Percentiles rank a stretch among this genome's conserved stretches.
Evolutionary conservation across 495 filamentous ascomycete genomes (phyloP).

Genomic region (Penicillium canariense): DNA sequence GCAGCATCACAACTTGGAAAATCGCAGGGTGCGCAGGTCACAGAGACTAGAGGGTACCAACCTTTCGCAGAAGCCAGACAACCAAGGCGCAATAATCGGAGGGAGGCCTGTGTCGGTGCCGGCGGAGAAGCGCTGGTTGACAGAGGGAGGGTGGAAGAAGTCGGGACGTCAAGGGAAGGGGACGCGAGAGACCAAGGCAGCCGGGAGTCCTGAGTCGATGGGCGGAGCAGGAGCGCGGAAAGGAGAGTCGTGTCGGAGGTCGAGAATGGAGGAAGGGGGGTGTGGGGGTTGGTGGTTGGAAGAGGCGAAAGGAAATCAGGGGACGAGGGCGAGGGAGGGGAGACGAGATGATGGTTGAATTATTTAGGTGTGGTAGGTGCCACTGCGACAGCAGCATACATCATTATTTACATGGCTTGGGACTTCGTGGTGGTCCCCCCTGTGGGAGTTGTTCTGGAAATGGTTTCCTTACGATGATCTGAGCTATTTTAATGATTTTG

Average conservation of each 20-base stretch:
- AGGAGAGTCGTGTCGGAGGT: conserved; percentile 1
- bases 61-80: not conserved
- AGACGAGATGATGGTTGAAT: conserved; percentile 11
- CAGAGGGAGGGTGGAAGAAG: not conserved
- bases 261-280: conserved; percentile 11
- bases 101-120: not conserved
- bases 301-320: no score
- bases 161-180: not conserved
- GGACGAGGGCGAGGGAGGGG: no score
- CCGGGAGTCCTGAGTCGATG: not conserved
- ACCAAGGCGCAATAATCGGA: not conserved
- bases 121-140: not conserved
- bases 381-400: conserved; percentile 23
- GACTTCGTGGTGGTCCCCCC: conserved; percentile 1
- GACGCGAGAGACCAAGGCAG: not conserved
- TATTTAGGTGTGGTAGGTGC: conserved; percentile 36
- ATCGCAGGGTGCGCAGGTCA: conserved; percentile 1
- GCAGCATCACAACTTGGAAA: conserved; percentile 1
- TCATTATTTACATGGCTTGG: conserved; percentile 20
- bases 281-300: conserved; percentile 13
- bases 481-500: not conserved
- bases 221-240: not conserved
- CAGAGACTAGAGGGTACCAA: conserved; percentile 1
- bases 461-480: not conserved
- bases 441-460: conserved; percentile 1